Evolutionary conservation across 768 basidiomycete species (phyloP).

Genomic region (Auricularia sp.): DNA sequence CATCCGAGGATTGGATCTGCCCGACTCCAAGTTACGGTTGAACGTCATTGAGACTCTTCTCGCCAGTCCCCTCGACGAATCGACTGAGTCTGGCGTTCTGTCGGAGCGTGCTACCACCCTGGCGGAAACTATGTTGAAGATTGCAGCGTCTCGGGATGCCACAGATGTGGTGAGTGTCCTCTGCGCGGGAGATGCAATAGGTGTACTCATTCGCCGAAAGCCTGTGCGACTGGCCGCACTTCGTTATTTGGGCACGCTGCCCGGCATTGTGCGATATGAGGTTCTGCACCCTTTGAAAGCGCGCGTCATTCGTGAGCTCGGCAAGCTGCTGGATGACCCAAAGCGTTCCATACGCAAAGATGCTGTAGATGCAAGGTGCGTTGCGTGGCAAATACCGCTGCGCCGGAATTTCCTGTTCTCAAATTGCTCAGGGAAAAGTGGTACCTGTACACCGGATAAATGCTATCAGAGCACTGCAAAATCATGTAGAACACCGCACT

Average conservation of each 20-base stretch:
- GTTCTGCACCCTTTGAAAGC: slow-evolving; percentile 72
- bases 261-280: slow-evolving; percentile 70
- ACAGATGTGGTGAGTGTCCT: slow-evolving; percentile 19
- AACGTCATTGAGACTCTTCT: slow-evolving; percentile 75
- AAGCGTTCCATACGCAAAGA: slow-evolving; percentile 72
- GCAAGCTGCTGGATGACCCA: slow-evolving; percentile 78
- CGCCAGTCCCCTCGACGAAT: slow-evolving; percentile 51
- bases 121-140: slow-evolving; percentile 60
- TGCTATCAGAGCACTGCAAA: too few relatives aligned
- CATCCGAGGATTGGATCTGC: slow-evolving; percentile 71
- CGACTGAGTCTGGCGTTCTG: slow-evolving; percentile 28
- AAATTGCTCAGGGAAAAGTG: too few relatives aligned
- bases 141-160: slow-evolving; percentile 41
- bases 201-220: slow-evolving; percentile 29
- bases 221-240: slow-evolving; percentile 68
- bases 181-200: slow-evolving; percentile 26
- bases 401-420: too few relatives aligned
- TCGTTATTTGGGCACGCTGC: slow-evolving; percentile 61
- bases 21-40: slow-evolving; percentile 59
- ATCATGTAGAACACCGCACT: too few relatives aligned
- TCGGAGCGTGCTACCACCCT: slow-evolving; percentile 64
- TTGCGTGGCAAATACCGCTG: too few relatives aligned
- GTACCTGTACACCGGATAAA: too few relatives aligned
- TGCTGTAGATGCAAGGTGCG: slow-evolving; percentile 70
- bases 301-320: slow-evolving; percentile 62